These are phyloP conservation scores for Claviceps africana DNA, from an alignment of 2,329 filamentous ascomycete genomes.

Conservation along the genomic window DNA sequence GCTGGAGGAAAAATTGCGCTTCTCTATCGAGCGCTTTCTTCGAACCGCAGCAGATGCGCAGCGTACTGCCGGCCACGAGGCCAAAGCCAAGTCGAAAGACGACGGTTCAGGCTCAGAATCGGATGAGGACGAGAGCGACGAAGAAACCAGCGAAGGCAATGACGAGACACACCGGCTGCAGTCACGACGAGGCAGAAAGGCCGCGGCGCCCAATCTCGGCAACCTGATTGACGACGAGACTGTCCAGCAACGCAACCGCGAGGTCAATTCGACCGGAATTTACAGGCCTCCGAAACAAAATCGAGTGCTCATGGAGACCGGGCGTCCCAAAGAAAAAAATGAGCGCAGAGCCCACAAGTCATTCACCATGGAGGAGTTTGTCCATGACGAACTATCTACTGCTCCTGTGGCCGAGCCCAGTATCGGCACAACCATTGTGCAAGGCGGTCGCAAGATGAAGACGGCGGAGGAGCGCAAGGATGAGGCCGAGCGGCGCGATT, in stretches of 20 bases:
- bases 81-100: slow-evolving; percentile 15
- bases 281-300: slow-evolving; percentile 84
- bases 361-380: slow-evolving; percentile 80
- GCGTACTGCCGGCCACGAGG: slow-evolving; percentile 20
- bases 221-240: slow-evolving; percentile 21
- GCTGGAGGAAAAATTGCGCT: slow-evolving; percentile 78
- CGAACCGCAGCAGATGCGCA: slow-evolving; percentile 69
- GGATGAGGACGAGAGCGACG: slow-evolving; percentile 23
- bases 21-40: slow-evolving; percentile 90
- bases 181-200: slow-evolving; percentile 8
- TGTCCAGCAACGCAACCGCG: slow-evolving; percentile 13
- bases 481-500: slow-evolving; percentile 66
- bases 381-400: slow-evolving; percentile 67
- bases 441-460: slow-evolving; percentile 66
- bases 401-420: slow-evolving; percentile 76
- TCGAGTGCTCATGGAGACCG: slow-evolving; percentile 68
- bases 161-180: slow-evolving; percentile 2
- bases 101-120: background rate
- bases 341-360: slow-evolving; percentile 57
- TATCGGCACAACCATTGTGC: slow-evolving; percentile 78
- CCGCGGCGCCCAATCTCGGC: slow-evolving; percentile 20
- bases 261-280: slow-evolving; percentile 45
- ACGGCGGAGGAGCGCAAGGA: slow-evolving; percentile 60
- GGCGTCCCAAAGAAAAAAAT: slow-evolving; percentile 43
- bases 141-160: slow-evolving; percentile 10